Conservation (phyloP, 1,284 basidiomycete species). For the Puccinia hordei region DNA sequence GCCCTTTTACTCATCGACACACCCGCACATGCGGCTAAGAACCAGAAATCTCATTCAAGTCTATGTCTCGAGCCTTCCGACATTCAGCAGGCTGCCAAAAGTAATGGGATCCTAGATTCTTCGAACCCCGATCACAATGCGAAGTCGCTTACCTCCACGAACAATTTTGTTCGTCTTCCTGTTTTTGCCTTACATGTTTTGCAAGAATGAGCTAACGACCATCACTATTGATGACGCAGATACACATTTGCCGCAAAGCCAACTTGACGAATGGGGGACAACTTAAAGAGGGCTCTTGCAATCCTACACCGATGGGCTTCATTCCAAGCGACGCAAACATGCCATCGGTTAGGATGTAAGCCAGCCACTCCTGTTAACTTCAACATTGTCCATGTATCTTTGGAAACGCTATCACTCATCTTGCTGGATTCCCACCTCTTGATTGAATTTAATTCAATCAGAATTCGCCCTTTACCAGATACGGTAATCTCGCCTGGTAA, state of each 20-base stretch:
- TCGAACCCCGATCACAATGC: slow-evolving; percentile 34
- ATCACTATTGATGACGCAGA: slow-evolving; percentile 1
- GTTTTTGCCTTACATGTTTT: background rate
- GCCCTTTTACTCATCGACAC: background rate
- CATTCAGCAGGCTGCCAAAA: slow-evolving; percentile 24
- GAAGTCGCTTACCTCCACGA: slow-evolving; percentile 24
- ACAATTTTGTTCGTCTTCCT: slow-evolving; percentile 38
- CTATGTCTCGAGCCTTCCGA: slow-evolving; percentile 36
- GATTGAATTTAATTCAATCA: background rate
- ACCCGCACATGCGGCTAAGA: background rate
- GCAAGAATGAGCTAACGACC: background rate
- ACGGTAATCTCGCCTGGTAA: background rate
- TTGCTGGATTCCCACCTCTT: background rate
- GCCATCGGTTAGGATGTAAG: slow-evolving; percentile 48
- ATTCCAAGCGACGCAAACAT: slow-evolving; percentile 35
- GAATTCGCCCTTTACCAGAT: background rate
- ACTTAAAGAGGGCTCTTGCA: slow-evolving; percentile 40
- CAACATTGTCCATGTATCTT: background rate
- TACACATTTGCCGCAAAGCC: slow-evolving; percentile 31
- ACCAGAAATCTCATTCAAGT: background rate
- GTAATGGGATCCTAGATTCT: slow-evolving; percentile 11
- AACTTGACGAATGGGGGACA: slow-evolving; percentile 39
- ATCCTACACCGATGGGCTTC: slow-evolving; percentile 45
- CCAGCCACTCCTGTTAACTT: background rate
- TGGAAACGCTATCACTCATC: background rate